phyloP scores from a whole-genome alignment of 116 monocot genomes.

The Dioscorea cayenensis region DNA sequence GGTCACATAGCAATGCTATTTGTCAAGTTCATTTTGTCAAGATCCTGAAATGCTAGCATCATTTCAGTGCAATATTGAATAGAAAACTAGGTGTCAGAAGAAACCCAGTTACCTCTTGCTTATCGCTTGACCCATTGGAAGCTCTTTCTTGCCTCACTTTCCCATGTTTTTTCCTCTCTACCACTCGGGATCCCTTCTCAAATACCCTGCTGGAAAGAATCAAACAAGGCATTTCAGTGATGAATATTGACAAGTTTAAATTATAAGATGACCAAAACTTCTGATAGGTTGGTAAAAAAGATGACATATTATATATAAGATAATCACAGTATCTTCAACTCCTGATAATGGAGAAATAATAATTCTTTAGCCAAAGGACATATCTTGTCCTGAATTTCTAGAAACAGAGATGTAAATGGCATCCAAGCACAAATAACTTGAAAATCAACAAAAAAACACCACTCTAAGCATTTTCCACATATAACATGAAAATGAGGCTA shows the following conservation, averaged over 20 bases:
- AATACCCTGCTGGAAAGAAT: slow-evolving; percentile 50
- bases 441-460: too few relatives aligned
- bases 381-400: slow-evolving; percentile 15
- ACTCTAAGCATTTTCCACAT: too few relatives aligned
- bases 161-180: slow-evolving; percentile 96
- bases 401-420: slow-evolving; percentile 19
- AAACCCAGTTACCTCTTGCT: slow-evolving; percentile 6
- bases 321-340: slow-evolving; percentile 26
- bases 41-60: too few relatives aligned
- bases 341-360: slow-evolving; percentile 26
- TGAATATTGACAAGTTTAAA: background rate
- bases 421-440: too few relatives aligned
- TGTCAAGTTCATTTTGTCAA: too few relatives aligned
- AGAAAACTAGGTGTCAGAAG: background rate
- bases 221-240: background rate
- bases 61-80: too few relatives aligned
- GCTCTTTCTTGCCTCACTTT: slow-evolving; percentile 96
- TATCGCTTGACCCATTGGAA: slow-evolving; percentile 99
- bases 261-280: too few relatives aligned
- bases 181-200: slow-evolving; percentile 87
- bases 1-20: too few relatives aligned
- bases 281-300: too few relatives aligned
- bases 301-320: too few relatives aligned
- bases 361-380: slow-evolving; percentile 30
- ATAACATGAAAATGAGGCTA: too few relatives aligned